phyloP scores from a whole-genome alignment of 495 filamentous ascomycete genomes.

The Hypoxylon trugodes region DNA sequence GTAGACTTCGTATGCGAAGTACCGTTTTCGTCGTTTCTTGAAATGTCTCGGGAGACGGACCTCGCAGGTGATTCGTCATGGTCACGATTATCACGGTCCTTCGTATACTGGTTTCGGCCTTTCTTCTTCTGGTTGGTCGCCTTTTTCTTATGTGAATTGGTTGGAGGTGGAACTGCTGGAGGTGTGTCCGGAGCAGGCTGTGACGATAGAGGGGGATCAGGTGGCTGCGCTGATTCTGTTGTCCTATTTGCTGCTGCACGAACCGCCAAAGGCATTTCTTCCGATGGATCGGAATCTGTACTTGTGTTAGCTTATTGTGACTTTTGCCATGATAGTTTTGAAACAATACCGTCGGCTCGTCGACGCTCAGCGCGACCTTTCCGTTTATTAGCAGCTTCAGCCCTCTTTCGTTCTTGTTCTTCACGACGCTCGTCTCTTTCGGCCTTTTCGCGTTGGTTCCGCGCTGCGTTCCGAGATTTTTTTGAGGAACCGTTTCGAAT shows the following conservation, averaged over 20 bases:
- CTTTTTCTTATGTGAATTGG: slow-evolving; percentile 69
- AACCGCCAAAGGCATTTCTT: slow-evolving; percentile 61
- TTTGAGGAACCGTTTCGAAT: slow-evolving; percentile 63
- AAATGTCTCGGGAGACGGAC: slow-evolving; percentile 71
- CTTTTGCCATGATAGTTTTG: slow-evolving; percentile 19
- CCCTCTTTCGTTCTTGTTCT: slow-evolving; percentile 71
- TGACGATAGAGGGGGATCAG: slow-evolving; percentile 49
- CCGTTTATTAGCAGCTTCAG: slow-evolving; percentile 75
- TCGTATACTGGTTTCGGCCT: slow-evolving; percentile 88
- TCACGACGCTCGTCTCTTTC: slow-evolving; percentile 77
- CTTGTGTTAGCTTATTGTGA: slow-evolving; percentile 44
- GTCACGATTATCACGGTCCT: slow-evolving; percentile 69
- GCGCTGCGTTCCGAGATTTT: slow-evolving; percentile 70
- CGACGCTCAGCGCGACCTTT: slow-evolving; percentile 78
- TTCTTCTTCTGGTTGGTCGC: slow-evolving; percentile 70
- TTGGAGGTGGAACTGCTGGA: slow-evolving; percentile 53
- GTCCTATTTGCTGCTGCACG: slow-evolving; percentile 47
- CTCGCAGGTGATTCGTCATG: slow-evolving; percentile 72
- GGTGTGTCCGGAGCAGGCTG: slow-evolving; percentile 65
- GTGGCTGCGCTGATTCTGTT: slow-evolving; percentile 44
- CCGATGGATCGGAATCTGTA: slow-evolving; percentile 67
- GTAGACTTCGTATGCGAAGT: slow-evolving; percentile 37
- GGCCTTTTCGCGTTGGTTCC: slow-evolving; percentile 77
- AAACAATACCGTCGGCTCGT: slow-evolving; percentile 74
- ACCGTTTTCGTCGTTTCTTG: slow-evolving; percentile 50